Conservation (phyloP, 2,329 filamentous ascomycete genomes). For the Periglandula ipomoeae region DNA sequence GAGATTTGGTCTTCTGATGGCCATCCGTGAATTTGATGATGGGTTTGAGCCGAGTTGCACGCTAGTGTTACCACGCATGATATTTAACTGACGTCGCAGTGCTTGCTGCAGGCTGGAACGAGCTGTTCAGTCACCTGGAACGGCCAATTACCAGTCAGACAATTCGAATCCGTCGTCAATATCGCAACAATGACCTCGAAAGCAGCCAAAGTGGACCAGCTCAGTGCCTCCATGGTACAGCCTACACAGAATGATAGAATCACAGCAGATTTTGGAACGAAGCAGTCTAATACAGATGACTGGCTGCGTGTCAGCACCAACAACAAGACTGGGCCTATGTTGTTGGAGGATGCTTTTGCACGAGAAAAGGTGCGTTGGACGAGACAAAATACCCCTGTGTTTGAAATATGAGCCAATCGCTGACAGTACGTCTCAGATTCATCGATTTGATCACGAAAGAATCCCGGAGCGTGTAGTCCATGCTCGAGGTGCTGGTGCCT, state of each 20-base stretch:
- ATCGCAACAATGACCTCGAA: constrained; percentile 23
- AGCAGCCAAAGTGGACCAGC: constrained; percentile 50
- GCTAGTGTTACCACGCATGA: background rate
- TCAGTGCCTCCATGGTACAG: constrained; percentile 50
- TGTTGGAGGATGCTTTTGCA: constrained; percentile 54
- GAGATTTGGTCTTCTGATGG: background rate
- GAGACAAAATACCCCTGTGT: background rate
- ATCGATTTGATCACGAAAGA: constrained; percentile 59
- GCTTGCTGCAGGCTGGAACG: background rate
- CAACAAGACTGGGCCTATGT: constrained; percentile 54
- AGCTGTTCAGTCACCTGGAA: background rate
- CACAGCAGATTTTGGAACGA: constrained; percentile 71
- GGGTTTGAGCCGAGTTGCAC: background rate
- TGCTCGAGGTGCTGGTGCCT: constrained; percentile 59
- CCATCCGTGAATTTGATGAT: background rate
- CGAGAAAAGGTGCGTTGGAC: constrained; percentile 55
- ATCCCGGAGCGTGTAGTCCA: constrained; percentile 57
- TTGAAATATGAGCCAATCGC: background rate
- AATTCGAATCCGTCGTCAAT: background rate
- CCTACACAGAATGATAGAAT: constrained; percentile 49
- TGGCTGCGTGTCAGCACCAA: constrained; percentile 61
- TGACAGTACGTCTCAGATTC: constrained; percentile 38
- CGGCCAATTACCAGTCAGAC: background rate
- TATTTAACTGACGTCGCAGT: background rate
- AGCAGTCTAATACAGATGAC: constrained; percentile 64